These are phyloP conservation scores for Tetracentron sinense DNA, from an alignment of 164 flowering plant species.

Conservation along the genomic window DNA sequence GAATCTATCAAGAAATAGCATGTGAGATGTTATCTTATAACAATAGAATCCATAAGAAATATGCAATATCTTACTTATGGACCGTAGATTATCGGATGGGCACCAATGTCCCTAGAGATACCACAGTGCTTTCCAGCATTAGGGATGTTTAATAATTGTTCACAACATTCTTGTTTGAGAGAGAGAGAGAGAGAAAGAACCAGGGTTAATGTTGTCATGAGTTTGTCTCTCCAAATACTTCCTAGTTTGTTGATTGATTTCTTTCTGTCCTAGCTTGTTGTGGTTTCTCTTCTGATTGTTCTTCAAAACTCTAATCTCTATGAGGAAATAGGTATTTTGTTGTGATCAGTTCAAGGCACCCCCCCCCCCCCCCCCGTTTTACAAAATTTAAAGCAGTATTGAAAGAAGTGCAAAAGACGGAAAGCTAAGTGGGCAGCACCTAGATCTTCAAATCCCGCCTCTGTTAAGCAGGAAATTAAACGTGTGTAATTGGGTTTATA, in stretches of 20 bases:
- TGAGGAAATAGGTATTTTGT: neutral
- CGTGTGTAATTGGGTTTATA: too few relatives aligned
- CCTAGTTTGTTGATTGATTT: neutral
- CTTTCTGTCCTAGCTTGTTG: neutral
- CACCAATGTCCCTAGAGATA: neutral
- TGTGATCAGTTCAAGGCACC: neutral
- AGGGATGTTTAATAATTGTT: neutral
- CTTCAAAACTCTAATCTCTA: too few relatives aligned
- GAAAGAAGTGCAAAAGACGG: neutral
- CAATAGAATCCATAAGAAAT: neutral
- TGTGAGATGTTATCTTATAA: too few relatives aligned
- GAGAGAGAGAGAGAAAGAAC: neutral
- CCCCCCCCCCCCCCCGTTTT: too few relatives aligned
- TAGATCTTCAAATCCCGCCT: neutral
- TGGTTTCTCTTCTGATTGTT: too few relatives aligned
- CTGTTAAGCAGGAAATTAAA: neutral
- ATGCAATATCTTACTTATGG: neutral
- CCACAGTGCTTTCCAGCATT: neutral
- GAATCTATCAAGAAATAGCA: too few relatives aligned
- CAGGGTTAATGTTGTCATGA: neutral
- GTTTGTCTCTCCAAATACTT: neutral
- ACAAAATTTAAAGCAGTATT: neutral
- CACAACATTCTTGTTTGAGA: neutral
- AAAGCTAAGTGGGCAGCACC: neutral
- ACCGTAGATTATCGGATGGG: neutral